These are phyloP conservation scores for Amylostereum areolatum DNA, from an alignment of 1,284 basidiomycete species.

Conservation along the genomic window DNA sequence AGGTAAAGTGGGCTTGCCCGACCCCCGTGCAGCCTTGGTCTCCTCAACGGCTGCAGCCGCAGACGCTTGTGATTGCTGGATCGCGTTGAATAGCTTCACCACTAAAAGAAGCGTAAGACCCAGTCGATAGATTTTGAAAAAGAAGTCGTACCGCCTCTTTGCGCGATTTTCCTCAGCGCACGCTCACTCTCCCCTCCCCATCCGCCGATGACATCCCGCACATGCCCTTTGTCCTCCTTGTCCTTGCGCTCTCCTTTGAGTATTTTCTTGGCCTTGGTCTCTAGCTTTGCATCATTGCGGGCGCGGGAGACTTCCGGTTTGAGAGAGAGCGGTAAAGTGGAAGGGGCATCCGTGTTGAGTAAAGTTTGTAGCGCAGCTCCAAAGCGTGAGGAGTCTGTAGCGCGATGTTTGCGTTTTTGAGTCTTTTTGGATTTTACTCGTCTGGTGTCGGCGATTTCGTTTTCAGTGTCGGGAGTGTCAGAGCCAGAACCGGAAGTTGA, in stretches of 20 bases:
- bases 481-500: slow-evolving; percentile 25
- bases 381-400: slow-evolving; percentile 68
- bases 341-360: slow-evolving; percentile 61
- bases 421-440: slow-evolving; percentile 69
- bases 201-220: slow-evolving; percentile 73
- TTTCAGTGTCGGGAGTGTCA: slow-evolving; percentile 44
- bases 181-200: slow-evolving; percentile 79
- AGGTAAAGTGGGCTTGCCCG: slow-evolving; percentile 65
- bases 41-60: slow-evolving; percentile 46
- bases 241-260: slow-evolving; percentile 68
- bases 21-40: slow-evolving; percentile 54
- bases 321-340: slow-evolving; percentile 62
- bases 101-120: slow-evolving; percentile 34
- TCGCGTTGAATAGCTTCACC: slow-evolving; percentile 76
- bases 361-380: slow-evolving; percentile 66
- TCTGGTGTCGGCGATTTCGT: slow-evolving; percentile 52
- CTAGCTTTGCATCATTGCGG: slow-evolving; percentile 68
- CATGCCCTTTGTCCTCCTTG: slow-evolving; percentile 65
- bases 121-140: background rate
- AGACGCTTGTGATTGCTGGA: slow-evolving; percentile 69
- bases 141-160: slow-evolving; percentile 62
- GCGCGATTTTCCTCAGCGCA: slow-evolving; percentile 72
- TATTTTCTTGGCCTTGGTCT: slow-evolving; percentile 61
- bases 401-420: slow-evolving; percentile 71
- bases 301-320: slow-evolving; percentile 65